Percentiles rank a stretch among this genome's conserved stretches.
Conservation (phyloP, 1,284 basidiomycete species). For the Irpex sp. region DNA sequence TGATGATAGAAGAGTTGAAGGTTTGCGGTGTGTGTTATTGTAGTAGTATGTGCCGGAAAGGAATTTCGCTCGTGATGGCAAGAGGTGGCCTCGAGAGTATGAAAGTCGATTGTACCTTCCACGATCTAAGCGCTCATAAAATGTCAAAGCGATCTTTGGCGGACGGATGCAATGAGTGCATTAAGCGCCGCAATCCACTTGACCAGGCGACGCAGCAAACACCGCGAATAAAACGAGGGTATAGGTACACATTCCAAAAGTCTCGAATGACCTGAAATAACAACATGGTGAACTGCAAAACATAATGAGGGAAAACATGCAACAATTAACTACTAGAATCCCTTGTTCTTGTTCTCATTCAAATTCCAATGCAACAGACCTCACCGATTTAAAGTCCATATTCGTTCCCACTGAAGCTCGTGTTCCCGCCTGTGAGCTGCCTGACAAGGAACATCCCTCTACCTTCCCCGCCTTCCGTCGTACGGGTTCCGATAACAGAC, state of each 20-base stretch:
- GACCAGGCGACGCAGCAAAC: not conserved
- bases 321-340: too few species aligned
- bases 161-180: too few species aligned
- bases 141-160: not conserved
- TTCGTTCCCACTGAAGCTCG: slow-evolving; percentile 19
- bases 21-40: not conserved
- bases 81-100: not conserved
- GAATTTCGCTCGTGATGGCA: not conserved
- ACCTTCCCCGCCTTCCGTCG: slow-evolving; percentile 29
- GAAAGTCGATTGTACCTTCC: not conserved
- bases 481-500: slow-evolving; percentile 32
- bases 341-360: too few species aligned
- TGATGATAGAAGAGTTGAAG: not conserved
- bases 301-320: too few species aligned
- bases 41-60: not conserved
- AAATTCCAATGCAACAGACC: not conserved
- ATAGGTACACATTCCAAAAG: too few species aligned
- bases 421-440: slow-evolving; percentile 63
- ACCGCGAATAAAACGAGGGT: not conserved
- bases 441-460: slow-evolving; percentile 42
- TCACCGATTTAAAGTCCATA: slow-evolving; percentile 14
- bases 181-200: not conserved
- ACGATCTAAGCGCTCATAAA: not conserved
- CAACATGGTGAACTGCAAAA: too few species aligned
- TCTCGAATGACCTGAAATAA: too few species aligned